These are phyloP conservation scores for Orbilia javanica DNA, from an alignment of 2,329 filamentous ascomycete species.

Conservation along the genomic window DNA sequence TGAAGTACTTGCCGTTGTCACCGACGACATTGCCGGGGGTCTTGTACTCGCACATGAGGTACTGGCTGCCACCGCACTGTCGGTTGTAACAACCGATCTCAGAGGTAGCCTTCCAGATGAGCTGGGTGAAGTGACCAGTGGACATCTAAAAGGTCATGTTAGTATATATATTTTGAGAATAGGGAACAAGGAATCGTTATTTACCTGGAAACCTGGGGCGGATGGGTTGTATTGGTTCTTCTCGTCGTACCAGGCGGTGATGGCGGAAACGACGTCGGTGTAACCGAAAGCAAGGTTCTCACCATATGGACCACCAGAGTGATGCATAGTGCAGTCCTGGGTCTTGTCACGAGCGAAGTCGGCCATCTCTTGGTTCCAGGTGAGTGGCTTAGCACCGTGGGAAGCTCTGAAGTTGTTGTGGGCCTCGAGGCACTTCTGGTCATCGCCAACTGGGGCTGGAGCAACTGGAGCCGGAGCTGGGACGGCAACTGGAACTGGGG, in stretches of 20 bases:
- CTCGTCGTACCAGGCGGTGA: slow-evolving; percentile 88
- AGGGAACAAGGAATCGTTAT: not conserved
- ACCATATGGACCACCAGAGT: slow-evolving; percentile 80
- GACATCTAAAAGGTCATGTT: slow-evolving; percentile 29
- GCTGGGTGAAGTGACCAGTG: slow-evolving; percentile 68
- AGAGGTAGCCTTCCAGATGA: slow-evolving; percentile 76
- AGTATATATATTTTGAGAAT: slow-evolving; percentile 2
- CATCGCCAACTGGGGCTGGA: slow-evolving; percentile 47
- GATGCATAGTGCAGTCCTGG: slow-evolving; percentile 76
- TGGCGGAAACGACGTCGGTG: slow-evolving; percentile 75
- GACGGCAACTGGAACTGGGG: slow-evolving; percentile 18
- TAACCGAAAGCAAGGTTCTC: slow-evolving; percentile 89
- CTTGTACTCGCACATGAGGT: slow-evolving; percentile 56
- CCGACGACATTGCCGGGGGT: slow-evolving; percentile 50
- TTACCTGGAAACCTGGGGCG: slow-evolving; percentile 69
- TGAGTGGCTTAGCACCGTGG: slow-evolving; percentile 76
- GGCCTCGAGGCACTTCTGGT: slow-evolving; percentile 71
- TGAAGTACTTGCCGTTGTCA: slow-evolving; percentile 50
- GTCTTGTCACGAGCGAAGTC: slow-evolving; percentile 75
- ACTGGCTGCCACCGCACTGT: slow-evolving; percentile 44
- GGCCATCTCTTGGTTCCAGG: slow-evolving; percentile 76
- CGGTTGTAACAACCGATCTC: slow-evolving; percentile 72
- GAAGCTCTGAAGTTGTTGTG: slow-evolving; percentile 91
- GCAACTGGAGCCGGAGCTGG: slow-evolving; percentile 54
- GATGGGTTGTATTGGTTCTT: slow-evolving; percentile 74